phyloP scores from a whole-genome alignment of 2,329 filamentous ascomycete genomes.

The Penicillium polonicum region DNA sequence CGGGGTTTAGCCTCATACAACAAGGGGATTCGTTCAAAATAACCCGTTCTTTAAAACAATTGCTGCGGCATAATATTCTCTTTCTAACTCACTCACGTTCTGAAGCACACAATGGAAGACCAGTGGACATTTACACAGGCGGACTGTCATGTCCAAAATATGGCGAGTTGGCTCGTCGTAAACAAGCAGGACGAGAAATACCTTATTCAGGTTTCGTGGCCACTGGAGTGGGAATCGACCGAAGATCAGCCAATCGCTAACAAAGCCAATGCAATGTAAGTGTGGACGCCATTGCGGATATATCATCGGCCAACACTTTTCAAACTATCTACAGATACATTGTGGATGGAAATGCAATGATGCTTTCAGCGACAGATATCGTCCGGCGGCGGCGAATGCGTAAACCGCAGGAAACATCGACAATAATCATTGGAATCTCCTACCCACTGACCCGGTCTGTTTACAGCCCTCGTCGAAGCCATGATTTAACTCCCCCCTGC shows the following conservation, averaged over 20 bases:
- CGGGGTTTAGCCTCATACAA: neutral
- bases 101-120: neutral
- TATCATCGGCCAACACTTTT: neutral
- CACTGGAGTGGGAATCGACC: conserved; percentile 21
- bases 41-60: neutral
- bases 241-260: neutral
- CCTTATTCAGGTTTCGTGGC: conserved; percentile 29
- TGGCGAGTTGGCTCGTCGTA: conserved; percentile 14
- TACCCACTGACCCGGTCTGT: conserved; percentile 23
- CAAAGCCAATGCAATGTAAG: conserved; percentile 22
- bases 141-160: conserved; percentile 9
- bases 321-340: conserved; percentile 20
- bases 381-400: conserved; percentile 21
- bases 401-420: conserved; percentile 13
- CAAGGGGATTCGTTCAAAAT: neutral
- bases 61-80: neutral
- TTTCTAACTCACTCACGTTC: neutral
- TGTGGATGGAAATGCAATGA: conserved; percentile 32
- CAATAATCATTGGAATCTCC: conserved; percentile 28
- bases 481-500: conserved; percentile 24
- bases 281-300: neutral
- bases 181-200: conserved; percentile 12
- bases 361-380: conserved; percentile 28
- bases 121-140: conserved; percentile 13
- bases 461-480: conserved; percentile 22